These are phyloP conservation scores for Debaryomyces fabryi DNA, from an alignment of 1,139 yeast species.

Conservation along the genomic window DNA sequence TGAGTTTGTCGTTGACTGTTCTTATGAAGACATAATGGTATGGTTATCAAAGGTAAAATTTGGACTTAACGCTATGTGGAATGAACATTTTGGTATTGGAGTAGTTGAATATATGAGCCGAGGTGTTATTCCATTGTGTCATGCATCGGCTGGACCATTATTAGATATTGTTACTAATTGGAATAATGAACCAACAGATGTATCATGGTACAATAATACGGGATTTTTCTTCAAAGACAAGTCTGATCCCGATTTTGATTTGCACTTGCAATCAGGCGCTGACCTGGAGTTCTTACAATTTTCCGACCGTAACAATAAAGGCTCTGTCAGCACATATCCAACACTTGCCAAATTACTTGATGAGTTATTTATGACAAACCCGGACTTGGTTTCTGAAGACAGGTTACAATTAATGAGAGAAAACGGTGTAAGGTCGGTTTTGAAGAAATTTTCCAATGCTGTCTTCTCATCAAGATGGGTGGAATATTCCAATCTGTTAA, in stretches of 20 bases:
- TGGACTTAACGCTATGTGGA: conserved; percentile 98
- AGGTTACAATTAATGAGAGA: conserved; percentile 48
- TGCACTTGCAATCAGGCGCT: conserved; percentile 17
- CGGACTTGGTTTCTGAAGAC: conserved; percentile 35
- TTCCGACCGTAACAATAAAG: conserved; percentile 13
- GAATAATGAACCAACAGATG: conserved; percentile 18
- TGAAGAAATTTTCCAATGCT: conserved; percentile 68
- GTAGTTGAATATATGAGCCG: conserved; percentile 91
- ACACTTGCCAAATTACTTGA: conserved; percentile 38
- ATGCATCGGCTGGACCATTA: conserved; percentile 91
- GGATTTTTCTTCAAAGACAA: conserved; percentile 73
- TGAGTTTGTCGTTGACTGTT: conserved; percentile 74
- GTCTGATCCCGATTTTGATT: conserved; percentile 66
- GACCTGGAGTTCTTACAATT: conserved; percentile 20
- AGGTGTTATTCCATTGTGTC: conserved; percentile 86
- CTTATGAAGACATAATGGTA: conserved; percentile 62
- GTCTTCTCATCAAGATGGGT: conserved; percentile 66
- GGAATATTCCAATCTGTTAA: conserved; percentile 40
- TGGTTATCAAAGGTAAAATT: conserved; percentile 62
- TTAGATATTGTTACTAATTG: conserved; percentile 67
- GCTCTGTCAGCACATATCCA: conserved; percentile 33
- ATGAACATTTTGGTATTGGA: conserved; percentile 98
- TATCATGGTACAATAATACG: conserved; percentile 46
- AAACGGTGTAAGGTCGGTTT: conserved; percentile 55
- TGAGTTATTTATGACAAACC: conserved; percentile 46